A percentile compares a stretch with the other conserved stretches of the same genome.
phyloP scores from a whole-genome alignment of 2,329 filamentous ascomycete genomes.

The Epicoccum sorghinum region DNA sequence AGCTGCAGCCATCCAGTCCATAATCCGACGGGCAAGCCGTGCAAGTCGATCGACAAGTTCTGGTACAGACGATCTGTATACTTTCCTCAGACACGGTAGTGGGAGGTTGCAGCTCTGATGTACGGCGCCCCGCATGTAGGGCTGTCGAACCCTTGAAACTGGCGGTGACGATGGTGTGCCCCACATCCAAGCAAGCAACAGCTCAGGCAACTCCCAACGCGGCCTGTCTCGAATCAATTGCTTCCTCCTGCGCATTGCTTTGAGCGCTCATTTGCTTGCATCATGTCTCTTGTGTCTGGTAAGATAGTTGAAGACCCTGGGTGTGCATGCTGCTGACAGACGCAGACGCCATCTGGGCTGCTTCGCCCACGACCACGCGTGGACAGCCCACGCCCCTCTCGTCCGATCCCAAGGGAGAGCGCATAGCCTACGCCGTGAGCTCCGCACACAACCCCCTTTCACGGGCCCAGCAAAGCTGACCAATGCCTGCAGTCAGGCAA shows the following conservation, averaged over 20 bases:
- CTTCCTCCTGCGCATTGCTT: slow-evolving; percentile 3
- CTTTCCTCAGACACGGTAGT: not conserved
- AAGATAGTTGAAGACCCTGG: not conserved
- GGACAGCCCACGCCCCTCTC: slow-evolving; percentile 90
- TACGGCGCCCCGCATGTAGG: not conserved
- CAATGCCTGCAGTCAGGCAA: slow-evolving; percentile 74
- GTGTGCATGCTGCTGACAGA: slow-evolving; percentile 5
- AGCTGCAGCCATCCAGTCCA: too few species aligned
- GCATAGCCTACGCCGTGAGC: slow-evolving; percentile 88
- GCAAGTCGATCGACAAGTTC: too few species aligned
- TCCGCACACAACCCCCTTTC: not conserved
- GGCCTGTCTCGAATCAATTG: not conserved
- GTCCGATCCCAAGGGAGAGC: slow-evolving; percentile 84
- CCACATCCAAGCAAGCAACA: slow-evolving; percentile 7
- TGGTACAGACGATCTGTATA: too few species aligned
- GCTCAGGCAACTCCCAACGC: slow-evolving; percentile 13
- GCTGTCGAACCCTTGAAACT: slow-evolving; percentile 5
- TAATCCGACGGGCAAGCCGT: too few species aligned
- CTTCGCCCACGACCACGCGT: slow-evolving; percentile 80
- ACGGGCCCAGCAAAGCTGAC: not conserved
- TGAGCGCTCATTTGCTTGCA: not conserved
- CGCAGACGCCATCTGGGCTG: slow-evolving; percentile 77
- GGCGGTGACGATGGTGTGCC: slow-evolving; percentile 15
- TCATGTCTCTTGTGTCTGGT: slow-evolving; percentile 30
- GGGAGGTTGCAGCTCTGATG: not conserved